phyloP scores from a whole-genome alignment of 1,284 basidiomycete genomes.

The Grifola frondosa region DNA sequence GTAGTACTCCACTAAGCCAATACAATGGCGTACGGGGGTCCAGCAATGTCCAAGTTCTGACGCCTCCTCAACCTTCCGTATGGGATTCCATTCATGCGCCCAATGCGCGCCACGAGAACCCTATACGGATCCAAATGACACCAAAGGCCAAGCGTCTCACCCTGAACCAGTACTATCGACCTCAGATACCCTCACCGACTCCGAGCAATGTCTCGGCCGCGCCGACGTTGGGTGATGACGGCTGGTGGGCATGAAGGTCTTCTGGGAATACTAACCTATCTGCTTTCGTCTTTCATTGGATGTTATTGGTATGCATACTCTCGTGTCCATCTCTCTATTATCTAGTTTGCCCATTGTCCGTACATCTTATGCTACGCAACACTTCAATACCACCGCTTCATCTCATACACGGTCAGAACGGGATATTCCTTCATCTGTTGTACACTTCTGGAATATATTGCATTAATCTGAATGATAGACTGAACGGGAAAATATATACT shows the following conservation, averaged over 20 bases:
- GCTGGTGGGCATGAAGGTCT: conserved; percentile 62
- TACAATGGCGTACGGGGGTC: conserved; percentile 26
- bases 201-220: conserved; percentile 70
- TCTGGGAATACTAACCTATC: conserved; percentile 2
- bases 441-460: conserved; percentile 36
- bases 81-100: conserved; percentile 79
- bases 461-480: conserved; percentile 32
- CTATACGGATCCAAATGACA: conserved; percentile 21
- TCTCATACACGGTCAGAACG: conserved; percentile 20
- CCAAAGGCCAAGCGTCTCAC: conserved; percentile 41
- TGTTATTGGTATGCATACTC: conserved; percentile 5
- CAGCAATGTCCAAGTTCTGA: conserved; percentile 37
- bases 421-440: conserved; percentile 37
- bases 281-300: conserved; percentile 1
- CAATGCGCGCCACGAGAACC: conserved; percentile 22
- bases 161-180: conserved; percentile 27
- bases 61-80: conserved; percentile 56
- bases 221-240: conserved; percentile 68
- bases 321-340: conserved; percentile 2
- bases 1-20: conserved; percentile 39
- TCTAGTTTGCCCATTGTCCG: conserved; percentile 10
- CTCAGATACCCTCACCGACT: conserved; percentile 61
- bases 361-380: conserved; percentile 20
- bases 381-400: conserved; percentile 10
- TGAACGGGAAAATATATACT: no score